Conservation (phyloP, 345 rosid species). For the Cardamine chenopodiifolia region DNA sequence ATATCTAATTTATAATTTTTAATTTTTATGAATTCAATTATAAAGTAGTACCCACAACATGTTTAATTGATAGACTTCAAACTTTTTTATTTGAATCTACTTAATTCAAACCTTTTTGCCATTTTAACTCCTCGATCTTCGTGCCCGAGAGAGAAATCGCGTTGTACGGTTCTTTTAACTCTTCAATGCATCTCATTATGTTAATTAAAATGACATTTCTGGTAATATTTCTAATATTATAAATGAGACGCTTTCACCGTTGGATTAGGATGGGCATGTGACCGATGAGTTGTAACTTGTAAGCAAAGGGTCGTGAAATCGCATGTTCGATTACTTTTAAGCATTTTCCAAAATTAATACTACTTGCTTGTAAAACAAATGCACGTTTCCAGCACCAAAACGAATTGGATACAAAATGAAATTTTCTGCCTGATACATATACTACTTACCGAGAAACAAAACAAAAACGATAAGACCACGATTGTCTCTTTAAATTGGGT, state of each 20-base stretch:
- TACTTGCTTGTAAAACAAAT: not conserved
- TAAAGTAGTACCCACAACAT: too few relatives aligned
- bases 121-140: too few relatives aligned
- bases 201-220: not conserved
- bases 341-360: not conserved
- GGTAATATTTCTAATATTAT: not conserved
- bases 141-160: too few relatives aligned
- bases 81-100: too few relatives aligned
- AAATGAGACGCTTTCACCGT: constrained; percentile 1
- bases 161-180: too few relatives aligned
- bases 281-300: constrained; percentile 1
- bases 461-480: not conserved
- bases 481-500: not conserved
- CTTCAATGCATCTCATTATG: not conserved
- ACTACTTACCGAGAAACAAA: not conserved
- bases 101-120: too few relatives aligned
- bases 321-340: not conserved
- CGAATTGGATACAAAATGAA: not conserved
- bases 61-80: too few relatives aligned
- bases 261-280: constrained; percentile 31
- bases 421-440: too few relatives aligned
- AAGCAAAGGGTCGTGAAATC: constrained; percentile 2
- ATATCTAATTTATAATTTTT: too few relatives aligned
- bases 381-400: not conserved
- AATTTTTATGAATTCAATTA: too few relatives aligned